Percentiles rank a stretch among this genome's conserved stretches.
phyloP scores from a whole-genome alignment of 2,329 filamentous ascomycete species.

The Scortechinia acanthostroma region DNA sequence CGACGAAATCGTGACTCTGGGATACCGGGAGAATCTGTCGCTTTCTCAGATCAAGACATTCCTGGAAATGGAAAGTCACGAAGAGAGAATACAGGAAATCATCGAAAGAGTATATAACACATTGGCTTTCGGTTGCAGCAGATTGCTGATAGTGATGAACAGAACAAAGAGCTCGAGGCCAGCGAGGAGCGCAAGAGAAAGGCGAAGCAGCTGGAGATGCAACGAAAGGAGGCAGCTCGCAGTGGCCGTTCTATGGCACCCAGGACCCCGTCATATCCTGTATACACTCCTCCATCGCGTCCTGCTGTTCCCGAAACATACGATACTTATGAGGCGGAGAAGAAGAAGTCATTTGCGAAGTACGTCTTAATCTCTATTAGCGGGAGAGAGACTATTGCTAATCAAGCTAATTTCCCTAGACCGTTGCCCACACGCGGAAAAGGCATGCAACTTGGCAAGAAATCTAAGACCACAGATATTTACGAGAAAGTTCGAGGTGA shows the following conservation, averaged over 20 bases:
- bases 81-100: constrained; percentile 97
- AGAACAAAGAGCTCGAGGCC: constrained; percentile 98
- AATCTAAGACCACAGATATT: constrained; percentile 94
- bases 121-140: neutral
- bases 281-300: constrained; percentile 75
- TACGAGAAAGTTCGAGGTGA: constrained; percentile 92
- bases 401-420: constrained; percentile 18
- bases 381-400: neutral
- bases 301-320: constrained; percentile 65
- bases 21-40: constrained; percentile 92
- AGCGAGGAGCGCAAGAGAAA: constrained; percentile 97
- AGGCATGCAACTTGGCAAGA: constrained; percentile 98
- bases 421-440: constrained; percentile 74
- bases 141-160: constrained; percentile 5
- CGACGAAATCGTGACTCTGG: constrained; percentile 90
- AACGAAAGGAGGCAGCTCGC: constrained; percentile 89
- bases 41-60: constrained; percentile 98
- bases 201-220: constrained; percentile 96
- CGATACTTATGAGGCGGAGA: constrained; percentile 92
- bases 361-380: constrained; percentile 29
- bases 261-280: constrained; percentile 76
- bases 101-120: constrained; percentile 46
- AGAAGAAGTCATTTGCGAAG: constrained; percentile 86
- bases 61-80: constrained; percentile 97
- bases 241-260: constrained; percentile 52